These are phyloP conservation scores for Nicotiana sylvestris DNA, from an alignment of 257 asterid genomes.

Conservation along the genomic window DNA sequence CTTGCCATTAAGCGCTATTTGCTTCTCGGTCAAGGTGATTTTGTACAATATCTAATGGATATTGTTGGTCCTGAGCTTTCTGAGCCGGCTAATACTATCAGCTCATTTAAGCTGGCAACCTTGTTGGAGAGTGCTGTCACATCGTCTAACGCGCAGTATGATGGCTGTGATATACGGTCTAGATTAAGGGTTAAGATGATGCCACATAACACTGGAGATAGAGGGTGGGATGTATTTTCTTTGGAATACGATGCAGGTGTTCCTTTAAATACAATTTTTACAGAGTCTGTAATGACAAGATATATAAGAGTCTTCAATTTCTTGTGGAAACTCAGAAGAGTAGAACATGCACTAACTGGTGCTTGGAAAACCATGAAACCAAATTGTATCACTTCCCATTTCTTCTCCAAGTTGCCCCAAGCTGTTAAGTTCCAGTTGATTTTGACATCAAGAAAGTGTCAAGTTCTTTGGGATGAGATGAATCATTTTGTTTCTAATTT, in stretches of 20 bases:
- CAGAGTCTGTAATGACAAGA: constrained; percentile 89
- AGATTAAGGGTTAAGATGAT: constrained; percentile 93
- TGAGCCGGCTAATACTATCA: constrained; percentile 93
- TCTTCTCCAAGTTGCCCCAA: constrained; percentile 62
- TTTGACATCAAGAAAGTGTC: constrained; percentile 89
- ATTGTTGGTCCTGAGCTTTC: constrained; percentile 89
- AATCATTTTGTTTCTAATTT: constrained; percentile 92
- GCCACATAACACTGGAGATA: constrained; percentile 93
- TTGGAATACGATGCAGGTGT: constrained; percentile 91
- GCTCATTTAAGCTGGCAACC: constrained; percentile 95
- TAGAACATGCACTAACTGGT: constrained; percentile 89
- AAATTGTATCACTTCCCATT: constrained; percentile 80
- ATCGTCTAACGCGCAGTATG: constrained; percentile 95
- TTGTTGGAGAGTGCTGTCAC: constrained; percentile 82
- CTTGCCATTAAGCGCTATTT: constrained; percentile 94
- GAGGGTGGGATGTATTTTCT: constrained; percentile 99
- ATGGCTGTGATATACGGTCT: constrained; percentile 83
- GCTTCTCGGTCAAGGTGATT: constrained; percentile 98
- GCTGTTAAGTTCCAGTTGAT: constrained; percentile 74
- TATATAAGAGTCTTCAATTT: constrained; percentile 85
- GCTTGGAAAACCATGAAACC: constrained; percentile 98
- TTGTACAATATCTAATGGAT: constrained; percentile 97
- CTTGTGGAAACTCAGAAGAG: constrained; percentile 95
- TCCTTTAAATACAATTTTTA: constrained; percentile 81
- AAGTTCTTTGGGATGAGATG: constrained; percentile 99